These are phyloP conservation scores for Aspergillus alliaceus DNA, from an alignment of 2,329 filamentous ascomycete species.

Conservation along the genomic window DNA sequence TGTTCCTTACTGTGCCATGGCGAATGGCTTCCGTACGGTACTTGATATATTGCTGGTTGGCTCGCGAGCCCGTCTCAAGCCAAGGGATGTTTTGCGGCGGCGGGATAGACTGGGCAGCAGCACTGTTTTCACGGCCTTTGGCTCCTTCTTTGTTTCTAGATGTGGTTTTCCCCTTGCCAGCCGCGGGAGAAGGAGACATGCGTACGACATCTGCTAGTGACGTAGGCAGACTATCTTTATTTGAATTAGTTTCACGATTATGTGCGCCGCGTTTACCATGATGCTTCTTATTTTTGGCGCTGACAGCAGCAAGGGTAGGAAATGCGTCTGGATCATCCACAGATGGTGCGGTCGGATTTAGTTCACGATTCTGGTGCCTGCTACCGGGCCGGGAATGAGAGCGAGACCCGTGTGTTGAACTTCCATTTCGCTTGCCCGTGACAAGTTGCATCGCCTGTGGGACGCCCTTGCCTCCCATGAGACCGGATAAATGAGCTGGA, in stretches of 20 bases:
- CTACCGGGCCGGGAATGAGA: slow-evolving; percentile 82
- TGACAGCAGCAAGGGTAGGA: slow-evolving; percentile 77
- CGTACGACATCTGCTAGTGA: slow-evolving; percentile 93
- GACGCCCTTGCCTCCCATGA: slow-evolving; percentile 48
- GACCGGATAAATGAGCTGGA: slow-evolving; percentile 43
- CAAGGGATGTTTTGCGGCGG: slow-evolving; percentile 91
- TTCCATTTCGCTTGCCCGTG: slow-evolving; percentile 41
- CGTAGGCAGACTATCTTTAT: slow-evolving; percentile 69
- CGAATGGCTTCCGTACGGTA: slow-evolving; percentile 94
- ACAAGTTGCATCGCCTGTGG: slow-evolving; percentile 29
- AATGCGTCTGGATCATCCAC: slow-evolving; percentile 96
- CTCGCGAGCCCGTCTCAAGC: slow-evolving; percentile 87
- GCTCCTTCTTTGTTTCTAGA: slow-evolving; percentile 62
- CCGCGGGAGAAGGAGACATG: slow-evolving; percentile 84
- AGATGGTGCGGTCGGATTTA: slow-evolving; percentile 67
- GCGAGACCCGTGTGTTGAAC: slow-evolving; percentile 59
- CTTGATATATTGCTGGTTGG: slow-evolving; percentile 93
- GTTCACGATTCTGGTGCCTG: slow-evolving; percentile 68
- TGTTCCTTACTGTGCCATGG: slow-evolving; percentile 93
- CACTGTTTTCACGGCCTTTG: slow-evolving; percentile 72
- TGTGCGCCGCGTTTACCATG: slow-evolving; percentile 88
- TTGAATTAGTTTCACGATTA: slow-evolving; percentile 49
- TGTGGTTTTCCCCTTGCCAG: slow-evolving; percentile 54
- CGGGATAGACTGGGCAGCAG: slow-evolving; percentile 78
- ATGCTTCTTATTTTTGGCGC: slow-evolving; percentile 81